phyloP scores from a whole-genome alignment of 257 asterid genomes.

The Cynanchum wilfordii region DNA sequence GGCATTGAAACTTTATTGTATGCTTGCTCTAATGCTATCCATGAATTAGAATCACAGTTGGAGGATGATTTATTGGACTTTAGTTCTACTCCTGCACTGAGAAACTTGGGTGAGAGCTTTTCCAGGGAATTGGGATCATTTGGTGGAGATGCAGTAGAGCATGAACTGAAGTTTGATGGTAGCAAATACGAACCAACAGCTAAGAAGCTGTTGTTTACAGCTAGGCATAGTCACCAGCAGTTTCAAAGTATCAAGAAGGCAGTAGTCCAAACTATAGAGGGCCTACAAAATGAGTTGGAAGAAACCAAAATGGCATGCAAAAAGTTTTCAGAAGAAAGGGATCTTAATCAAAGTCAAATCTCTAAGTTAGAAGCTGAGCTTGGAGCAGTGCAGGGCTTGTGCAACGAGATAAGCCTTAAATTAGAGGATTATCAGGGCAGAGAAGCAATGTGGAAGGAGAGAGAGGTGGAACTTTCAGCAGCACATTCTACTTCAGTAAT shows the following conservation, averaged over 20 bases:
- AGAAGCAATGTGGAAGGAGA: conserved; percentile 41
- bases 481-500: conserved; percentile 28
- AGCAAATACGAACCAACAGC: conserved; percentile 42
- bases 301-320: conserved; percentile 40
- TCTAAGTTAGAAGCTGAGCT: conserved; percentile 59
- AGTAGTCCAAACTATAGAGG: conserved; percentile 34
- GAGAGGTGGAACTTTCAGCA: conserved; percentile 52
- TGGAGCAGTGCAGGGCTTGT: conserved; percentile 39
- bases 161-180: conserved; percentile 28
- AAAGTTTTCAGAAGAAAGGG: conserved; percentile 54
- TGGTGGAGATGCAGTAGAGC: conserved; percentile 28
- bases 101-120: conserved; percentile 31
- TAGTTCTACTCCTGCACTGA: conserved; percentile 35
- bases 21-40: conserved; percentile 65
- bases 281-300: conserved; percentile 45
- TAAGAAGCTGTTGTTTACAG: conserved; percentile 54
- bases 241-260: conserved; percentile 36
- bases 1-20: conserved; percentile 47
- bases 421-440: conserved; percentile 45
- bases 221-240: conserved; percentile 40
- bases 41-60: conserved; percentile 41
- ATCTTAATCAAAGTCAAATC: conserved; percentile 37
- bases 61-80: conserved; percentile 33
- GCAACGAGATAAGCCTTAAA: conserved; percentile 38
- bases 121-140: conserved; percentile 25